Conservation (phyloP, 768 basidiomycete genomes). For the Lyophyllum semitale region DNA sequence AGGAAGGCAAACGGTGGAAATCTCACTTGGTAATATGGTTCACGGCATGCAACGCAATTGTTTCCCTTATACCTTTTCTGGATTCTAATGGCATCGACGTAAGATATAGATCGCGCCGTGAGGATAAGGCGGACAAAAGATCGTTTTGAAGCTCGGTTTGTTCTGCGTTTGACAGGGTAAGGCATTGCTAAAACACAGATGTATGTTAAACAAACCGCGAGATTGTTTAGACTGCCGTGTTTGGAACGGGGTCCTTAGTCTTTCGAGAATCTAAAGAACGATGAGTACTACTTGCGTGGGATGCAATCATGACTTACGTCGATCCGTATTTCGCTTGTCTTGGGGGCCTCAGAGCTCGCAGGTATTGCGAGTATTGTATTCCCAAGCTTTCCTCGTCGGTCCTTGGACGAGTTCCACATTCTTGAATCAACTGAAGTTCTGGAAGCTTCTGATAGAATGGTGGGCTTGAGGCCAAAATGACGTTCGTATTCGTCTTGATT, state of each 20-base stretch:
- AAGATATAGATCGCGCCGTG: slow-evolving; percentile 77
- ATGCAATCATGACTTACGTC: slow-evolving; percentile 26
- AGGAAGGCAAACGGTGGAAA: neutral
- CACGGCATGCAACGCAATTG: slow-evolving; percentile 74
- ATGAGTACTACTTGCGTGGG: neutral
- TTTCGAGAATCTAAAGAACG: slow-evolving; percentile 51
- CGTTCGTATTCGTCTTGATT: slow-evolving; percentile 58
- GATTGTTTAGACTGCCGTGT: slow-evolving; percentile 54
- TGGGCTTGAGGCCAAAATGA: slow-evolving; percentile 71
- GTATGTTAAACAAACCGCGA: slow-evolving; percentile 39
- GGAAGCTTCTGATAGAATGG: slow-evolving; percentile 48
- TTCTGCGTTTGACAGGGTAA: slow-evolving; percentile 33
- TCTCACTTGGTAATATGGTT: slow-evolving; percentile 89
- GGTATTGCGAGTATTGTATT: slow-evolving; percentile 51
- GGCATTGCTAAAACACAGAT: neutral
- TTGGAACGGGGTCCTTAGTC: slow-evolving; percentile 57
- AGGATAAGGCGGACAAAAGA: slow-evolving; percentile 62
- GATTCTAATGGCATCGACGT: slow-evolving; percentile 66
- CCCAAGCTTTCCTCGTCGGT: slow-evolving; percentile 61
- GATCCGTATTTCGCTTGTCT: slow-evolving; percentile 26
- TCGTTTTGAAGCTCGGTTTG: slow-evolving; percentile 62
- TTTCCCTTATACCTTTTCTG: slow-evolving; percentile 66
- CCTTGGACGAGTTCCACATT: slow-evolving; percentile 56
- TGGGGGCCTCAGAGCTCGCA: slow-evolving; percentile 33
- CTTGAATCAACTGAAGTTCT: slow-evolving; percentile 54